These are phyloP conservation scores for Lactarius trivialis DNA, from an alignment of 768 basidiomycete genomes.

Conservation along the genomic window DNA sequence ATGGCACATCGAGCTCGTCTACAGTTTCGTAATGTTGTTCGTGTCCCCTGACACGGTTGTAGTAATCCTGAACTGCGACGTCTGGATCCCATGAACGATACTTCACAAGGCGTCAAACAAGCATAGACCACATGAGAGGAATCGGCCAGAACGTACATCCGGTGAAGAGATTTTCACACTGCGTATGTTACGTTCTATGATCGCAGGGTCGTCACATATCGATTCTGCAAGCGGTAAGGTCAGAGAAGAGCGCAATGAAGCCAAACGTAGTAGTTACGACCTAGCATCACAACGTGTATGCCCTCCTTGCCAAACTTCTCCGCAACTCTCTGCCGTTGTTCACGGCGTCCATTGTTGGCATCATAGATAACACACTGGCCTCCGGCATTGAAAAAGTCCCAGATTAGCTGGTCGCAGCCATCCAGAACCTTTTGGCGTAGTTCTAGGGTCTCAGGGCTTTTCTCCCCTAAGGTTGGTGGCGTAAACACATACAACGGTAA, in stretches of 20 bases:
- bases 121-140: neutral
- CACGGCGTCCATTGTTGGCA: constrained; percentile 84
- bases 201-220: constrained; percentile 83
- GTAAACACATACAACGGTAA: neutral
- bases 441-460: constrained; percentile 71
- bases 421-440: constrained; percentile 67
- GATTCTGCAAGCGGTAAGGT: constrained; percentile 51
- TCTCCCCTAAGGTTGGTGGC: constrained; percentile 45
- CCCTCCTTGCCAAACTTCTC: constrained; percentile 82
- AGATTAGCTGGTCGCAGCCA: constrained; percentile 85
- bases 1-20: constrained; percentile 57
- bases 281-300: constrained; percentile 91
- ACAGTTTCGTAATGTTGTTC: constrained; percentile 87
- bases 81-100: constrained; percentile 93
- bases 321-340: constrained; percentile 59
- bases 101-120: constrained; percentile 35
- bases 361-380: constrained; percentile 99
- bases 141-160: constrained; percentile 54
- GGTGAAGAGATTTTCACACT: constrained; percentile 98
- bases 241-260: constrained; percentile 7
- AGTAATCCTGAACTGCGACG: constrained; percentile 88
- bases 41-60: constrained; percentile 77
- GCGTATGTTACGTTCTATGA: constrained; percentile 91
- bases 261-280: constrained; percentile 35
- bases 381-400: constrained; percentile 77